Conservation (phyloP, 139 green algal species). For the Coelastrella sp. region DNA sequence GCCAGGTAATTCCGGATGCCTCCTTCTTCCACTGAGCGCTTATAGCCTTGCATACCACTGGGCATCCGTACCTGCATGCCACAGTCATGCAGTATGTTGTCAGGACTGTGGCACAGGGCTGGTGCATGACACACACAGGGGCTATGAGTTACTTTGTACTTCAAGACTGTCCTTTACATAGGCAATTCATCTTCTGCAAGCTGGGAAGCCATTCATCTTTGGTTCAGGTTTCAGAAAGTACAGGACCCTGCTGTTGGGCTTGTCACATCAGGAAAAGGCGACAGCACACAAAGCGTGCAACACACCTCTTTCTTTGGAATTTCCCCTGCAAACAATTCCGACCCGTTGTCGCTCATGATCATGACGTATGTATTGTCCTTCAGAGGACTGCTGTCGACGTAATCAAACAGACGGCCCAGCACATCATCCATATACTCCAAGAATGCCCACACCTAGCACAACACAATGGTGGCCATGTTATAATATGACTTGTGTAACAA, state of each 20-base stretch:
- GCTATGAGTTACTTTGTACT: too few relatives aligned
- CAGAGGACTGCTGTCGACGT: conserved; percentile 22
- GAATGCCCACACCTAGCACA: conserved; percentile 38
- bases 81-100: background rate
- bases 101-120: background rate
- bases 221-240: too few relatives aligned
- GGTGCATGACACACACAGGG: too few relatives aligned
- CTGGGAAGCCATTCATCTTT: background rate
- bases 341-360: conserved; percentile 52
- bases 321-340: conserved; percentile 31
- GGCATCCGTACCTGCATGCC: conserved; percentile 36
- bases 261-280: too few relatives aligned
- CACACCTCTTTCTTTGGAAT: background rate
- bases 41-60: conserved; percentile 33
- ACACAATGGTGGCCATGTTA: background rate
- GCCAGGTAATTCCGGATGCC: conserved; percentile 39
- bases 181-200: background rate
- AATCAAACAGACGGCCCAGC: conserved; percentile 43
- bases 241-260: too few relatives aligned
- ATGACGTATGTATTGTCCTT: conserved; percentile 56
- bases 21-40: conserved; percentile 5
- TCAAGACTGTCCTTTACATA: too few relatives aligned
- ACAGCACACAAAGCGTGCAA: background rate
- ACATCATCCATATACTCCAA: conserved; percentile 40
- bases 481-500: too few relatives aligned